Conservation (phyloP, 208 protist species). For the Crithidia acanthocephali region DNA sequence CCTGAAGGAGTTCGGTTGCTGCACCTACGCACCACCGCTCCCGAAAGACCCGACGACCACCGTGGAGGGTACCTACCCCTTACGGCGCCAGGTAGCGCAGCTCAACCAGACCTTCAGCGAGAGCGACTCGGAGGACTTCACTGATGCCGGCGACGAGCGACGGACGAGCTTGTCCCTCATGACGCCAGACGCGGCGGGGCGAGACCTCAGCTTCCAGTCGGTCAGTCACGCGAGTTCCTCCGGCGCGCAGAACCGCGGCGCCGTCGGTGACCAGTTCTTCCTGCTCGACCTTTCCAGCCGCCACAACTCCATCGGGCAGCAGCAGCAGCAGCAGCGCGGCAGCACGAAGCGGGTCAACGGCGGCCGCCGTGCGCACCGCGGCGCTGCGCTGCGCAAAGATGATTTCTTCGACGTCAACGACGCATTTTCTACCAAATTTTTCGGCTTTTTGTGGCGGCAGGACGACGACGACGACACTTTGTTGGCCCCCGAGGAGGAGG, state of each 20-base stretch:
- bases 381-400: constrained; percentile 32
- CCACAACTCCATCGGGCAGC: neutral
- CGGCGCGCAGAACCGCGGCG: neutral
- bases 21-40: constrained; percentile 79
- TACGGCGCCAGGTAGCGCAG: constrained; percentile 18
- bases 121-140: constrained; percentile 15
- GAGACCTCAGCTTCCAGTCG: constrained; percentile 5
- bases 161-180: constrained; percentile 9
- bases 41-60: constrained; percentile 65
- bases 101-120: constrained; percentile 23
- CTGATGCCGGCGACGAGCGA: constrained; percentile 14
- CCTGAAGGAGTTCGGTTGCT: constrained; percentile 64
- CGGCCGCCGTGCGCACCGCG: constrained; percentile 17
- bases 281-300: constrained; percentile 14
- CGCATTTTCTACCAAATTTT: constrained; percentile 64
- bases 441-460: constrained; percentile 49
- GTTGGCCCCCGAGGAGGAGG: neutral
- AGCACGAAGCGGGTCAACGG: neutral
- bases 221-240: constrained; percentile 1
- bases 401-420: constrained; percentile 53
- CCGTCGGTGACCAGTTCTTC: constrained; percentile 27
- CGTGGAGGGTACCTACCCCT: constrained; percentile 29
- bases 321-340: constrained; percentile 11
- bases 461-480: constrained; percentile 17
- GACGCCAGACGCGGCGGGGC: neutral